phyloP scores from a whole-genome alignment of 78 protist genomes.

The Dictyostelium discoideum region DNA sequence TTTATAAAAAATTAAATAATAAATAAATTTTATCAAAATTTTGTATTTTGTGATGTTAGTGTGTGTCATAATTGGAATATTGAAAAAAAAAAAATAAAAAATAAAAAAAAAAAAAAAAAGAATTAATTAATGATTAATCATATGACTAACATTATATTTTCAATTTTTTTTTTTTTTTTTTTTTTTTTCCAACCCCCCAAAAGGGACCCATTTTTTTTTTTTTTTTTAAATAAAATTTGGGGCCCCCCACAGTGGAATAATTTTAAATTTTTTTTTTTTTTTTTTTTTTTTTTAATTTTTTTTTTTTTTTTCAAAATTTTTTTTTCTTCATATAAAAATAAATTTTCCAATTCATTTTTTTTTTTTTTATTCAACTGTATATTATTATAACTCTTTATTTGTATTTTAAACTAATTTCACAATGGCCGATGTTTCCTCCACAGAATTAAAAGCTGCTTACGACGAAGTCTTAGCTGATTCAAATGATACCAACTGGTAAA shows the following conservation, averaged over 20 bases:
- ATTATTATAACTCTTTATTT: not conserved
- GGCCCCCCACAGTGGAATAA: not conserved
- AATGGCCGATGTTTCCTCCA: slow-evolving; percentile 83
- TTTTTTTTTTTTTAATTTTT: no score
- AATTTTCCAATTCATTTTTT: not conserved
- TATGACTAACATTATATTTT: not conserved
- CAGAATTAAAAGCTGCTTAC: slow-evolving; percentile 48
- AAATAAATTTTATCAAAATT: not conserved
- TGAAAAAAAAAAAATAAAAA: no score
- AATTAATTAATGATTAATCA: not conserved
- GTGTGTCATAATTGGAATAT: not conserved
- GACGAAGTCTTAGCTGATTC: slow-evolving; percentile 53
- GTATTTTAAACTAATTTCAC: not conserved
- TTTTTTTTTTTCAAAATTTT: not conserved
- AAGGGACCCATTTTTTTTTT: not conserved
- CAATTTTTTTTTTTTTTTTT: no score
- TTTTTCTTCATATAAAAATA: not conserved
- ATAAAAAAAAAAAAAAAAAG: no score
- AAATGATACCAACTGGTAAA: slow-evolving; percentile 78
- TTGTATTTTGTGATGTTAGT: not conserved
- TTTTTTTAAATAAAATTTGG: not conserved
- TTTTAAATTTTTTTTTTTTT: no score
- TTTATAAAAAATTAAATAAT: no score
- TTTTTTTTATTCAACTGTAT: not conserved
- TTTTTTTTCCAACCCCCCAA: not conserved